Evolutionary conservation across 441 rosid species (phyloP).

Genomic region (Omphalea diandra): DNA sequence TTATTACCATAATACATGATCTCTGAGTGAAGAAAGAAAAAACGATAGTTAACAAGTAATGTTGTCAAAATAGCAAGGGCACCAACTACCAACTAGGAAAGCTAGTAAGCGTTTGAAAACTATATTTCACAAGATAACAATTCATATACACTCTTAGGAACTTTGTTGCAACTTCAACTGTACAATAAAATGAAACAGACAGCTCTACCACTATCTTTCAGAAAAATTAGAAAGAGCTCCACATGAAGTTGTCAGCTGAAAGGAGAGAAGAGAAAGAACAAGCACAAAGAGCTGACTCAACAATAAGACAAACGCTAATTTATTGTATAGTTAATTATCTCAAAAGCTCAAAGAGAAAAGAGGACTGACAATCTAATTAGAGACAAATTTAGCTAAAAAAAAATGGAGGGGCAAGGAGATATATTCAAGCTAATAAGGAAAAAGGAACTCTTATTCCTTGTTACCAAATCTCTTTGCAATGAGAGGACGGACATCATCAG

Average conservation of each 20-base stretch:
- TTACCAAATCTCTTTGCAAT: slow-evolving; percentile 91
- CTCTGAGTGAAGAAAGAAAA: neutral
- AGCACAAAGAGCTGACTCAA: slow-evolving; percentile 36
- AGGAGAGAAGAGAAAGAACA: slow-evolving; percentile 27
- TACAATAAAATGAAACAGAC: slow-evolving; percentile 39
- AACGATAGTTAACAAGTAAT: neutral
- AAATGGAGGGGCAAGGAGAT: slow-evolving; percentile 34
- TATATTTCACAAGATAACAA: slow-evolving; percentile 43
- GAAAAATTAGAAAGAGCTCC: slow-evolving; percentile 37
- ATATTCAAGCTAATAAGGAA: slow-evolving; percentile 48
- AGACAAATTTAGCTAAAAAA: slow-evolving; percentile 38
- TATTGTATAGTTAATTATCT: slow-evolving; percentile 51
- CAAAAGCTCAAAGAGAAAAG: slow-evolving; percentile 34
- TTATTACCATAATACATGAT: slow-evolving; percentile 1
- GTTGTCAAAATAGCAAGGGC: neutral
- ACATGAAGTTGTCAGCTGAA: slow-evolving; percentile 33
- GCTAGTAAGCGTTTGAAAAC: slow-evolving; percentile 24
- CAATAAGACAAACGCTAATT: slow-evolving; percentile 36
- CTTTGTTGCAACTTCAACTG: slow-evolving; percentile 41
- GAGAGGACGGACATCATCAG: slow-evolving; percentile 94
- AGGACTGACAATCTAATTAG: slow-evolving; percentile 43
- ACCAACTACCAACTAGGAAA: slow-evolving; percentile 16
- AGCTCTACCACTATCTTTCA: slow-evolving; percentile 42
- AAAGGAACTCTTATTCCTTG: slow-evolving; percentile 70
- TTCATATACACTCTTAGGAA: slow-evolving; percentile 41